Conservation (phyloP, 306 rosid species). For the Cucumis hystrix region DNA sequence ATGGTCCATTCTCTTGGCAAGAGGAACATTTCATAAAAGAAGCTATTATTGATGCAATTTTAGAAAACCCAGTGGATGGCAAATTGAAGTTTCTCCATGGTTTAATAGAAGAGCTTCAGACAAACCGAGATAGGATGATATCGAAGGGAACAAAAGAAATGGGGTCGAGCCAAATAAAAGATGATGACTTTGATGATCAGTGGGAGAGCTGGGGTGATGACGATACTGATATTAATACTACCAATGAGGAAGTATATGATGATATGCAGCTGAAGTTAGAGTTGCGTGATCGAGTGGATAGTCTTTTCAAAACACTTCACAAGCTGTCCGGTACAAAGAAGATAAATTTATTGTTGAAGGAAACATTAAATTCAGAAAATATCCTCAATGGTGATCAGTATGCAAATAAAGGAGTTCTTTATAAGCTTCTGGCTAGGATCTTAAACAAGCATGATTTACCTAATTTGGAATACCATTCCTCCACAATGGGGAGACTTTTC, state of each 20-base stretch:
- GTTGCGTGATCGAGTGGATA: conserved; percentile 82
- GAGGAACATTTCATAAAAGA: conserved; percentile 82
- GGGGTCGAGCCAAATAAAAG: conserved; percentile 22
- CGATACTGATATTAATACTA: conserved; percentile 39
- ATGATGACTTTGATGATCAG: conserved; percentile 74
- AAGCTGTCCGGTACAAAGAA: conserved; percentile 52
- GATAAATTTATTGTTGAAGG: conserved; percentile 49
- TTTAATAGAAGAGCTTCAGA: conserved; percentile 61
- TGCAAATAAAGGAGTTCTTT: conserved; percentile 56
- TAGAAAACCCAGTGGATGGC: conserved; percentile 62
- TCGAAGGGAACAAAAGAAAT: conserved; percentile 34
- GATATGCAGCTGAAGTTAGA: conserved; percentile 88
- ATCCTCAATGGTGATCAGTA: conserved; percentile 41
- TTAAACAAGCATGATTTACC: conserved; percentile 56
- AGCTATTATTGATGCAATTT: conserved; percentile 67
- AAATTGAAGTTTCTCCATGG: conserved; percentile 77
- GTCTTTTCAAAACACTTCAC: conserved; percentile 71
- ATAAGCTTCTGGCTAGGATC: conserved; percentile 54
- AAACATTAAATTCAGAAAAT: conserved; percentile 32
- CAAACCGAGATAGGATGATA: conserved; percentile 38
- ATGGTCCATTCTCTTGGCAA: conserved; percentile 96
- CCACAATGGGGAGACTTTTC: conserved; percentile 81
- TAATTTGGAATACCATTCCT: conserved; percentile 81
- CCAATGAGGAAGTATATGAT: conserved; percentile 39
- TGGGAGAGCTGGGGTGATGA: conserved; percentile 97